These are phyloP conservation scores for Mycena pura DNA, from an alignment of 768 basidiomycete genomes.

Conservation along the genomic window DNA sequence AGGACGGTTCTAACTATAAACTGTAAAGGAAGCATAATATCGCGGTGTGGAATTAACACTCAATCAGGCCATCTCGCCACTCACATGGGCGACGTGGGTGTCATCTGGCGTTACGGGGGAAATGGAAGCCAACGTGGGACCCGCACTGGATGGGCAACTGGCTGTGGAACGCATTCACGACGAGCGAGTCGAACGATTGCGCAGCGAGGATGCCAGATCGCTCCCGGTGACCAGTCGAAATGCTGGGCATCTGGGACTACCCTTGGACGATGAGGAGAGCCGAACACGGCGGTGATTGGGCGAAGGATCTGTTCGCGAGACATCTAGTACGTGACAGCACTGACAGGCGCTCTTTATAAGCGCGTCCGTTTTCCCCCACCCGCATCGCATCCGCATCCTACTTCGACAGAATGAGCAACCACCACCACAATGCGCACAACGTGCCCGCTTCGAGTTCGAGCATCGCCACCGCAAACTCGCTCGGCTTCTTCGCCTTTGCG, in stretches of 20 bases:
- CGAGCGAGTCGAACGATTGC: constrained; percentile 7
- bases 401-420: constrained; percentile 20
- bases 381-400: constrained; percentile 10
- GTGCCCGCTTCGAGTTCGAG: constrained; percentile 11
- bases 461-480: no score
- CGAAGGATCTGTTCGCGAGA: constrained; percentile 14
- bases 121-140: constrained; percentile 19
- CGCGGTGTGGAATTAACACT: constrained; percentile 7
- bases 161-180: constrained; percentile 9
- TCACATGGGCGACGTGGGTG: constrained; percentile 13
- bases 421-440: constrained; percentile 10
- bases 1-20: no score
- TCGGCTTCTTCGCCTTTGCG: constrained; percentile 84
- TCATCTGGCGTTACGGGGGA: constrained; percentile 11
- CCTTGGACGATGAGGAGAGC: no score
- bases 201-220: constrained; percentile 5
- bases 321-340: constrained; percentile 12
- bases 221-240: constrained; percentile 10
- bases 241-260: constrained; percentile 5
- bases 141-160: constrained; percentile 4
- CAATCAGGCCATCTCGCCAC: neutral
- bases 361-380: constrained; percentile 1
- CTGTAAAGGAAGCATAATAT: no score
- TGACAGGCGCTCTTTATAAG: constrained; percentile 15
- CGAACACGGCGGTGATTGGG: constrained; percentile 17